Percentiles rank a stretch among this genome's conserved stretches.
Evolutionary conservation across 2,329 filamentous ascomycete genomes (phyloP).

Genomic region (Paraphoma chrysanthemicola): DNA sequence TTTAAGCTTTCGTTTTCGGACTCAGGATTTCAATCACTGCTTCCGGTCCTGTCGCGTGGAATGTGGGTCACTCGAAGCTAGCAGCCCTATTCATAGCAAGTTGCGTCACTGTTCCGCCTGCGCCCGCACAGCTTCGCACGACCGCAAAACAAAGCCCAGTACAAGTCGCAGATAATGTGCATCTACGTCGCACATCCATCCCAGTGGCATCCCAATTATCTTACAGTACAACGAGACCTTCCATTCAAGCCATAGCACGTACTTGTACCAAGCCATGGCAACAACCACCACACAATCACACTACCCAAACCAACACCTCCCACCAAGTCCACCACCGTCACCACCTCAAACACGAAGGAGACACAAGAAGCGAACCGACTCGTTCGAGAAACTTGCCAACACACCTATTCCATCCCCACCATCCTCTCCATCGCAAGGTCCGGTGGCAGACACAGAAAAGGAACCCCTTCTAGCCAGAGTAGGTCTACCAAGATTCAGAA

Average conservation of each 20-base stretch:
- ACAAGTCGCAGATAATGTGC: background rate
- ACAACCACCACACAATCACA: conserved; percentile 18
- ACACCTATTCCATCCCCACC: conserved; percentile 30
- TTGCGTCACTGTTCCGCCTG: conserved; percentile 19
- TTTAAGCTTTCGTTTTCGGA: background rate
- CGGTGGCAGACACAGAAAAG: conserved; percentile 14
- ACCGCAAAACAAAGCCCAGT: background rate
- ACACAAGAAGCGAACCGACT: conserved; percentile 35
- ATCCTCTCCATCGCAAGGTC: conserved; percentile 24
- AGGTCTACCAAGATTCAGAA: conserved; percentile 2
- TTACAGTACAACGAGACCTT: background rate
- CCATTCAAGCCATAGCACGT: background rate
- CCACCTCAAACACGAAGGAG: conserved; percentile 27
- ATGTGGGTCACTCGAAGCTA: conserved; percentile 12
- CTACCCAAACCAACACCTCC: conserved; percentile 17
- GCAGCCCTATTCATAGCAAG: conserved; percentile 13
- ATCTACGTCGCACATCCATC: background rate
- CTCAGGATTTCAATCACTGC: background rate
- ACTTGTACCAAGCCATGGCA: conserved; percentile 10
- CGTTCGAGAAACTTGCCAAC: conserved; percentile 39
- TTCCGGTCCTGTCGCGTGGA: conserved; percentile 8
- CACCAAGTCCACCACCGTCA: conserved; percentile 38
- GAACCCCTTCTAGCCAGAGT: conserved; percentile 36
- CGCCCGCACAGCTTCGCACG: conserved; percentile 7
- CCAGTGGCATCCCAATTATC: no score